Base-by-base conservation (phyloP, 345 rosid species). In the Clausena lansium region DNA sequence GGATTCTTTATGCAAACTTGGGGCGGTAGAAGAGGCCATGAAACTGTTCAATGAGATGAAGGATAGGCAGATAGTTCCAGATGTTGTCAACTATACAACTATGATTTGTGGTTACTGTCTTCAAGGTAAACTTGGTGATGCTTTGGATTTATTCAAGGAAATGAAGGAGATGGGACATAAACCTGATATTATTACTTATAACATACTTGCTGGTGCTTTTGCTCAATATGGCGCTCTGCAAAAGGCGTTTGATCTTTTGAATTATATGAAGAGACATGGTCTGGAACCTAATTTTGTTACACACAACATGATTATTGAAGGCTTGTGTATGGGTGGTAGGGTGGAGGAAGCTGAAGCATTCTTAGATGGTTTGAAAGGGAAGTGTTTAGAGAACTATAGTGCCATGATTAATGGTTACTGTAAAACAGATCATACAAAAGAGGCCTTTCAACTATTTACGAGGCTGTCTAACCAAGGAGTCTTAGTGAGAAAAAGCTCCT, bases 331-430 rank as follows among this genome's bases (percentile, higher is more conserved):
- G 50, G 50, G 50, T 11, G 50, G 50, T 45, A 45, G 50, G 50
- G 50, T 45, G 17, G 50, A 13, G 50, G 90, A 86, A 75, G 97
- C 98, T 32, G 86, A 91, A 86, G 79, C 67, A 5, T 93, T 93
- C 77, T 28, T 91, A 39, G 14, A 0, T 68, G 84, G 80, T 35
- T 71, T 91, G 70, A 71, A 74, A 19, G 87, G 80, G 50, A 86
- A 84, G 80, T 78, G 81, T 74, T 17, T 72, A 17, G 87, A 90
- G 36, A 87, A 86, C 77, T 81, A 80, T 78, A 82, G 77, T 70
- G 88, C 94, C 80, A 79, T 95, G 89, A 71, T 95, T 41, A 86
- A 79, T 78, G 98, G 95, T 72, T 93, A 85, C 72, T 88, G 94
- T 80, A 82, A 85, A 81, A 86, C 88, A 54, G 77, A 86, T 73